These are phyloP conservation scores for Leptodontidium sp. DNA, from an alignment of 2,329 filamentous ascomycete genomes.

Conservation along the genomic window DNA sequence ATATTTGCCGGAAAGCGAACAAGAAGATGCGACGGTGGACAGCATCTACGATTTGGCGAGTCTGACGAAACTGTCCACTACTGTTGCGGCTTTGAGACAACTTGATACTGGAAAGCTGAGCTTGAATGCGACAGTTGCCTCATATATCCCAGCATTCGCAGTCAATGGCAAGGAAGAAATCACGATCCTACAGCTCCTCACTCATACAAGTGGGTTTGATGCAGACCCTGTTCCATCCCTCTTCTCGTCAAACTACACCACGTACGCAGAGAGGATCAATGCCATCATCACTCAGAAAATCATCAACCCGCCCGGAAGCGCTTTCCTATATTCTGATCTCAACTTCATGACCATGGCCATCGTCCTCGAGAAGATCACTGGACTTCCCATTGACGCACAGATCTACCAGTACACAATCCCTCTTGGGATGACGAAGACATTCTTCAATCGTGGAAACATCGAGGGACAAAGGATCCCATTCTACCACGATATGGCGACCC, in stretches of 20 bases:
- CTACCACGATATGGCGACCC: neutral
- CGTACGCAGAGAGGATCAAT: slow-evolving; percentile 40
- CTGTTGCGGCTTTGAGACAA: slow-evolving; percentile 46
- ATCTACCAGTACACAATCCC: slow-evolving; percentile 9
- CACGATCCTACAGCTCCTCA: slow-evolving; percentile 48
- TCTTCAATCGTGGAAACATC: slow-evolving; percentile 13
- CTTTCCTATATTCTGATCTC: slow-evolving; percentile 48
- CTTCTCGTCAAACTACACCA: slow-evolving; percentile 35
- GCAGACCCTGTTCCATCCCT: slow-evolving; percentile 44
- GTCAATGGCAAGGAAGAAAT: slow-evolving; percentile 47
- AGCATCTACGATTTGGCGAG: slow-evolving; percentile 53
- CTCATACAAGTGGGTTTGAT: slow-evolving; percentile 48
- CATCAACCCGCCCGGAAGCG: slow-evolving; percentile 42
- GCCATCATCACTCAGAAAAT: slow-evolving; percentile 44
- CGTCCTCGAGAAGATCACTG: slow-evolving; percentile 7
- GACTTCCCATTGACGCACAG: slow-evolving; percentile 27
- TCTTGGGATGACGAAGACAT: slow-evolving; percentile 1
- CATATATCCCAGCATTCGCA: slow-evolving; percentile 47
- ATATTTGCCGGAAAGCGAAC: slow-evolving; percentile 15
- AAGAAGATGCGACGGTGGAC: slow-evolving; percentile 45
- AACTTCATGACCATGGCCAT: slow-evolving; percentile 47
- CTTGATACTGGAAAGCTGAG: slow-evolving; percentile 44
- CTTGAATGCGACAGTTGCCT: slow-evolving; percentile 26
- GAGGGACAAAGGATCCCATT: neutral
- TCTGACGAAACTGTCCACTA: slow-evolving; percentile 51